Base-by-base conservation (phyloP, 345 rosid genomes). In the Lepidium didymum region DNA sequence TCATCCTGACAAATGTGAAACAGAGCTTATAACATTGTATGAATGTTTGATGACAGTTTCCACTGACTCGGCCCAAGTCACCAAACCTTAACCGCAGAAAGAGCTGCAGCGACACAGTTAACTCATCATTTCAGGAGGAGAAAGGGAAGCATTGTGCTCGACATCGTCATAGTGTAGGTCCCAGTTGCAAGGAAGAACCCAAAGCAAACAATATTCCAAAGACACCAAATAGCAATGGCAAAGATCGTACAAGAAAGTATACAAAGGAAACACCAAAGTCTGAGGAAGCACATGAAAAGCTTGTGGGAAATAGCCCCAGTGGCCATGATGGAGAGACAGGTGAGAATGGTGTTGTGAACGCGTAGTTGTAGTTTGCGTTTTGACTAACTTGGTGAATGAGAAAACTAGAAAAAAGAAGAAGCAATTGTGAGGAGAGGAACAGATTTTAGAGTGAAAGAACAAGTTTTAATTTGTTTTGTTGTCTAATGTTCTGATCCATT, bases 31-130 rank as follows among this genome's bases (percentile, higher is more conserved):
- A 62, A 62, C 38, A 14, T 15, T 37, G 0, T 33, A 12, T 70
- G 44, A 18, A 58, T 45, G 51, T 41, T 59, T 67, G 56, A 59
- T 60, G 19, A 31, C 73, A 94, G 99, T 71, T 87, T 67, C 99
- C 99, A 10, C 59, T 94, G 80, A 91, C 97, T 72, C 83, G 87
- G 51, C 88, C 97, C 21, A 80, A 82, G 65, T 91, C 90, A 45
- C 90, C 90, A 38, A 86, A 81, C 34, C 84, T 86, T 40, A 64
- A 72, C 78, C 82, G 96, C 31, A 86, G 96, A 81, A 94, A 79
- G 90, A 94, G 99, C 82, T 89, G 92, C 58, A 59, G 89, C n/a
- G 96, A 90, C 78, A 86, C 82, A 14, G 52, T 76, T 64, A 62
- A 56, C 75, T 43, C 73, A 46, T 29, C 84, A 54, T 57, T 77